Conservation (phyloP, 345 rosid species). For the Arabidopsis arenosa region DNA sequence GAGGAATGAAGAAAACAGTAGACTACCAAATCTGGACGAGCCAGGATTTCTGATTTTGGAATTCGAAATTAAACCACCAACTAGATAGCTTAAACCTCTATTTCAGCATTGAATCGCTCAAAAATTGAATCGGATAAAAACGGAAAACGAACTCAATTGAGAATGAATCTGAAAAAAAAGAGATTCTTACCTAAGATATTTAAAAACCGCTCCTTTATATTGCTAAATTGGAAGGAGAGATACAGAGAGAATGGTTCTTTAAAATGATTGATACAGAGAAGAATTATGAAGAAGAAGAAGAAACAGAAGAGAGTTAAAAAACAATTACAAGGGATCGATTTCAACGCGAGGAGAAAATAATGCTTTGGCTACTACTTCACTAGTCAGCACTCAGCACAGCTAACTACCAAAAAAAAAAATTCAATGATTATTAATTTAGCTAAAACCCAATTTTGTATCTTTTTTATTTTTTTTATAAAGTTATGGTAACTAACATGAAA, state of each 20-base stretch:
- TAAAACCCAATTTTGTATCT: no score
- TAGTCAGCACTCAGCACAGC: slow-evolving; percentile 15
- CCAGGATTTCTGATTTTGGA: neutral
- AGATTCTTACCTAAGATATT: slow-evolving; percentile 27
- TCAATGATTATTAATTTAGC: no score
- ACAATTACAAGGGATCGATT: neutral
- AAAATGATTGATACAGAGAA: slow-evolving; percentile 20
- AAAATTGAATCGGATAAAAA: neutral
- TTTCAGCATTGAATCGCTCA: slow-evolving; percentile 22
- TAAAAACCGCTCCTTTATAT: neutral
- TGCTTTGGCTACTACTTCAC: slow-evolving; percentile 25
- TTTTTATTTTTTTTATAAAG: no score
- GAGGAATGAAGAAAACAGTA: neutral
- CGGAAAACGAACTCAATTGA: slow-evolving; percentile 6
- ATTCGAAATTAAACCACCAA: slow-evolving; percentile 10
- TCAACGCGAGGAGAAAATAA: slow-evolving; percentile 33
- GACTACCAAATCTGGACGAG: slow-evolving; percentile 7
- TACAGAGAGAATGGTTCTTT: slow-evolving; percentile 20
- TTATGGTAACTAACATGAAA: neutral
- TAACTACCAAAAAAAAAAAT: neutral
- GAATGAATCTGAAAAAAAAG: slow-evolving; percentile 18
- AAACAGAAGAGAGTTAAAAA: neutral
- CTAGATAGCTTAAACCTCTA: neutral
- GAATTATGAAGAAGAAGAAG: neutral
- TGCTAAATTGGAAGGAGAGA: neutral